Evolutionary conservation across 2,329 filamentous ascomycete species (phyloP), one percentile per base, ranked within the genome.

Genomic region (Scolecobasidium constrictum): DNA sequence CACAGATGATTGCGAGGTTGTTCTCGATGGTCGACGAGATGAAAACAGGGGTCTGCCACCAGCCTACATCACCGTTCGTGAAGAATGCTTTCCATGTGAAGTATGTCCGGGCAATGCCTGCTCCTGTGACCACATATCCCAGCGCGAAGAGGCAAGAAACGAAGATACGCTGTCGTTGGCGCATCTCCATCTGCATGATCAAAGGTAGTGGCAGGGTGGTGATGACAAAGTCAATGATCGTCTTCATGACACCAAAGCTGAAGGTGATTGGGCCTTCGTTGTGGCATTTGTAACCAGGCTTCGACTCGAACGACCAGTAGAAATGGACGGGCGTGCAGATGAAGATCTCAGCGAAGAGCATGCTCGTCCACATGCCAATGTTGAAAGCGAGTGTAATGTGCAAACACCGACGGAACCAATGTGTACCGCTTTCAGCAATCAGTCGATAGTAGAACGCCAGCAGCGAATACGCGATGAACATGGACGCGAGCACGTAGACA

Each of bases 401-500:
- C 20, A 45, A 28, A 4, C 18, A 22, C 15, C 15, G 16, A 5
- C 39, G 15, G 21, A 45, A 45, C 23, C 38, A 43, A 11, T 9
- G 20, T 9, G 31, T 23, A 4, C 5, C 4, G 18, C 12, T 37
- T 13, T 45, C 39, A 21, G 23, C 7, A 16, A 45, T 45, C 9
- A 45, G 28, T 15, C 43, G 43, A 26, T 43, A 45, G 26, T 45
- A 45, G 28, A 45, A 45, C 13, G 38, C 18, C 6, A 45, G 19
- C 2, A 45, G 43, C 5, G 43, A 42, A 6, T 5, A 7, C 3
- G 28, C 33, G 6, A 38, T 43, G 33, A 35, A 40, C 17, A 36
- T 35, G 12, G 20, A 19, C 2, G 43, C 43, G 19, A 43, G 18
- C 5, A 36, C n/a, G 19, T 43, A 43, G 20, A 31, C 13, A 4